Evolutionary conservation across 495 filamentous ascomycete species (phyloP).

Genomic region (Pseudevernia furfuracea): DNA sequence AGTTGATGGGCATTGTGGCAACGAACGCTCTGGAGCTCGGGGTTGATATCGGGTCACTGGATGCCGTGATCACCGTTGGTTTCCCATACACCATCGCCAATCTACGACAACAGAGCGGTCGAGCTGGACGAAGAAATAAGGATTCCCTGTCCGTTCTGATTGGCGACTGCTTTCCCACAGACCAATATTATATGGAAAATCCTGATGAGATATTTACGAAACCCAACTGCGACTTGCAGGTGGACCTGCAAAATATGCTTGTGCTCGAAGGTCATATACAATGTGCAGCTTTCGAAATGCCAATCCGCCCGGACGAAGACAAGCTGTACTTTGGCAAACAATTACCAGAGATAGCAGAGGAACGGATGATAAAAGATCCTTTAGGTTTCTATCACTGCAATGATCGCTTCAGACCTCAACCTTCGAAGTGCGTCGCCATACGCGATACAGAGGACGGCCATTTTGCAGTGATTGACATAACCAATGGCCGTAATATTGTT

Average conservation of each 20-base stretch:
- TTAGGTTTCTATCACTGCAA: slow-evolving; percentile 84
- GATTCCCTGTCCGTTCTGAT: slow-evolving; percentile 88
- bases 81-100: slow-evolving; percentile 96
- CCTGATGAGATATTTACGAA: slow-evolving; percentile 94
- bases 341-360: slow-evolving; percentile 62
- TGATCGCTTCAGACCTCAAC: slow-evolving; percentile 77
- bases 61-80: slow-evolving; percentile 87
- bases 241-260: slow-evolving; percentile 85
- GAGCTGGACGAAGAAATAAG: slow-evolving; percentile 86
- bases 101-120: slow-evolving; percentile 86
- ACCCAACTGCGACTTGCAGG: slow-evolving; percentile 79
- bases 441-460: slow-evolving; percentile 88
- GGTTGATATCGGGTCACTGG: slow-evolving; percentile 90
- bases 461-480: slow-evolving; percentile 88
- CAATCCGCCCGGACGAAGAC: slow-evolving; percentile 71
- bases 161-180: slow-evolving; percentile 85
- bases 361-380: slow-evolving; percentile 64
- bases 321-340: slow-evolving; percentile 70
- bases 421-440: slow-evolving; percentile 76
- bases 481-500: slow-evolving; percentile 70
- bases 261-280: slow-evolving; percentile 91
- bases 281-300: slow-evolving; percentile 93
- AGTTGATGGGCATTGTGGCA: slow-evolving; percentile 85
- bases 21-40: slow-evolving; percentile 90
- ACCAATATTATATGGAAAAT: slow-evolving; percentile 96